phyloP scores from a whole-genome alignment of 441 rosid genomes.

The Populus hybrid region DNA sequence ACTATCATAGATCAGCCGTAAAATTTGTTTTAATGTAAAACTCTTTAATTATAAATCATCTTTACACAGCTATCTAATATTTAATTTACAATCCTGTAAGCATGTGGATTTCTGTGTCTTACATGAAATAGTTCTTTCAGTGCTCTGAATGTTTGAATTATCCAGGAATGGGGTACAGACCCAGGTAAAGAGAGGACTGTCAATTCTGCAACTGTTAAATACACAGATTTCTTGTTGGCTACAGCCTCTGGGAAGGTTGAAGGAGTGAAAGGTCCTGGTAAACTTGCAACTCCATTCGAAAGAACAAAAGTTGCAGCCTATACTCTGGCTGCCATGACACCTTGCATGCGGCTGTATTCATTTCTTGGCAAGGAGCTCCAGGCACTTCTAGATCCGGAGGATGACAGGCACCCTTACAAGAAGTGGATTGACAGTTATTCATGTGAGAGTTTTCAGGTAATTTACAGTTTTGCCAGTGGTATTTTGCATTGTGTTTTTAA shows the following conservation, averaged over 20 bases:
- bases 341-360: conserved; percentile 92
- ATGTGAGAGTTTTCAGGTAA: conserved; percentile 74
- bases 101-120: conserved; percentile 1
- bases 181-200: conserved; percentile 43
- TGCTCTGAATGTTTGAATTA: conserved; percentile 25
- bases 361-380: conserved; percentile 70
- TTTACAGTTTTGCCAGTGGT: conserved; percentile 13
- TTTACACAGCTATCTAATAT: background rate
- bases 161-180: conserved; percentile 88
- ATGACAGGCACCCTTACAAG: conserved; percentile 63
- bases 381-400: conserved; percentile 42
- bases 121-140: background rate
- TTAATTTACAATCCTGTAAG: conserved; percentile 2
- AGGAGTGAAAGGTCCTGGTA: conserved; percentile 86
- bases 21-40: background rate
- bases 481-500: background rate
- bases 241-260: conserved; percentile 95
- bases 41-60: background rate
- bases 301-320: conserved; percentile 94
- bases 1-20: background rate
- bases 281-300: conserved; percentile 91
- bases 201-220: conserved; percentile 69
- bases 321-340: conserved; percentile 87
- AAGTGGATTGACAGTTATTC: conserved; percentile 86
- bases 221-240: conserved; percentile 83